Conservation (phyloP, 495 filamentous ascomycete genomes). For the Xylaria nigripes region DNA sequence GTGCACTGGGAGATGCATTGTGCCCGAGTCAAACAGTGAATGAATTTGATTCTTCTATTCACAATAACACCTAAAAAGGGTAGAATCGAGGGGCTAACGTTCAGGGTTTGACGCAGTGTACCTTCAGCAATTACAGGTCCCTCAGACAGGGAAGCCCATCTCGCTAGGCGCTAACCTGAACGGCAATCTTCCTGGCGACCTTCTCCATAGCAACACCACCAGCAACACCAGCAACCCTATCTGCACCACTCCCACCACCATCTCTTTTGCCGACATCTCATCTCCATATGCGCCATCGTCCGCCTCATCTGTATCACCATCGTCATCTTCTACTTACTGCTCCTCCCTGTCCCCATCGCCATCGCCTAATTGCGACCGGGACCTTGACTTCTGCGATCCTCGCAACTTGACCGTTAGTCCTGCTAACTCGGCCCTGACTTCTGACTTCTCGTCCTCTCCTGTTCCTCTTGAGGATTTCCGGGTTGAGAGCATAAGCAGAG, state of each 20-base stretch:
- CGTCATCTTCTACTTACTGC: constrained; percentile 44
- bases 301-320: not conserved
- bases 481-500: constrained; percentile 42
- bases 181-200: constrained; percentile 46
- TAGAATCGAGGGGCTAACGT: constrained; percentile 29
- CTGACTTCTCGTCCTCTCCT: constrained; percentile 53
- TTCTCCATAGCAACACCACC: constrained; percentile 8
- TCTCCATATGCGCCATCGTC: not conserved
- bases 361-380: constrained; percentile 57
- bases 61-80: not conserved
- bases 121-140: constrained; percentile 47
- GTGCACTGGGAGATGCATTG: not conserved
- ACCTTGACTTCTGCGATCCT: constrained; percentile 86
- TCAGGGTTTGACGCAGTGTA: constrained; percentile 52
- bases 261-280: constrained; percentile 7
- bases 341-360: constrained; percentile 79
- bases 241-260: constrained; percentile 19
- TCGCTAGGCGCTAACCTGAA: constrained; percentile 56
- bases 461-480: constrained; percentile 59
- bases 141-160: constrained; percentile 31
- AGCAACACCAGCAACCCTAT: constrained; percentile 12
- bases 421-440: constrained; percentile 40
- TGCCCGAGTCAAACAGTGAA: not conserved
- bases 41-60: not conserved
- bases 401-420: constrained; percentile 74